These are phyloP conservation scores for Thermomucor indicae-seudaticae DNA, from an alignment of 371 early-diverging fungal species.

Conservation along the genomic window DNA sequence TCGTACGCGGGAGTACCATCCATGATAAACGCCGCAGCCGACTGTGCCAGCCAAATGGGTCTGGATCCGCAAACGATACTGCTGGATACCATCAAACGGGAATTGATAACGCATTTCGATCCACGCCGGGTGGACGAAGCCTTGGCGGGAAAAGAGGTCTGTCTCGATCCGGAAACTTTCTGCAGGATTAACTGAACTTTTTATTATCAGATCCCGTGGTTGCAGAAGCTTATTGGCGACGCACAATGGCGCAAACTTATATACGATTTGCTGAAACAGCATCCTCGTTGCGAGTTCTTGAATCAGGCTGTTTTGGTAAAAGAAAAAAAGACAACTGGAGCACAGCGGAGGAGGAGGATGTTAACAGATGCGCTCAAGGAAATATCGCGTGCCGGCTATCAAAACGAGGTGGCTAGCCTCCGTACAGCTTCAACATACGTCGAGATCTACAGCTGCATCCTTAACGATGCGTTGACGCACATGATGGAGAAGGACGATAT, in stretches of 20 bases:
- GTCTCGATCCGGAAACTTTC: slow-evolving; percentile 9
- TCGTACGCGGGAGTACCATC: slow-evolving; percentile 68
- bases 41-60: slow-evolving; percentile 41
- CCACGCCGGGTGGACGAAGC: slow-evolving; percentile 49
- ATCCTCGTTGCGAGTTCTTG: slow-evolving; percentile 57
- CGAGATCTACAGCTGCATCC: slow-evolving; percentile 58
- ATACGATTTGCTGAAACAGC: slow-evolving; percentile 56
- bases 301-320: slow-evolving; percentile 59
- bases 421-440: slow-evolving; percentile 61
- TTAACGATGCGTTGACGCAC: slow-evolving; percentile 52
- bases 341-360: no score
- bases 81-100: slow-evolving; percentile 47
- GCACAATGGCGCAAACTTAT: slow-evolving; percentile 59
- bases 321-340: not conserved
- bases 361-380: no score
- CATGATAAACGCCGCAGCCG: slow-evolving; percentile 58
- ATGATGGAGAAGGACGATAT: slow-evolving; percentile 52
- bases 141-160: slow-evolving; percentile 39
- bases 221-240: slow-evolving; percentile 50
- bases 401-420: slow-evolving; percentile 56
- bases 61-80: slow-evolving; percentile 42
- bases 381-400: no score
- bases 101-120: slow-evolving; percentile 57
- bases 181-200: no score
- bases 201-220: no score